Percentiles rank a stretch among this genome's conserved stretches.
phyloP scores from a whole-genome alignment of 139 green algal genomes.

The Chlorella sp. region DNA sequence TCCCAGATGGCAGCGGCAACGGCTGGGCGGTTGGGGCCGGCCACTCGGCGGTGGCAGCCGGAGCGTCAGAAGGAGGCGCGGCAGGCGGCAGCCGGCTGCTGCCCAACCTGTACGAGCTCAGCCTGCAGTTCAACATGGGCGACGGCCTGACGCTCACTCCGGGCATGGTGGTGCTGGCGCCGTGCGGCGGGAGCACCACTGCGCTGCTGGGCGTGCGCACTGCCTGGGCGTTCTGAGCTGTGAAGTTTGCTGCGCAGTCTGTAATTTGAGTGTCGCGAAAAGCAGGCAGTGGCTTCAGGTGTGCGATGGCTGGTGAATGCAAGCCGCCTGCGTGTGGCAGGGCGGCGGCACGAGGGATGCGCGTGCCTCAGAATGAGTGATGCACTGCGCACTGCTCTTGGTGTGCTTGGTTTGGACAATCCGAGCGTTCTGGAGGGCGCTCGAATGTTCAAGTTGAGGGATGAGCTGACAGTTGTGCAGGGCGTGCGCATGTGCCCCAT shows the following conservation, averaged over 20 bases:
- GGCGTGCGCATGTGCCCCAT: no score
- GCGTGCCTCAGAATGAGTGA: no score
- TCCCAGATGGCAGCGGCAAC: constrained; percentile 41
- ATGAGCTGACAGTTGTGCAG: no score
- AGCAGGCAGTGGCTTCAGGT: no score
- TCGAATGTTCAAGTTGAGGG: no score
- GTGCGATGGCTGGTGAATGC: no score
- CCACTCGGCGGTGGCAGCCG: background rate
- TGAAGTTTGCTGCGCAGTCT: background rate
- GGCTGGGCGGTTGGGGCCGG: constrained; percentile 39
- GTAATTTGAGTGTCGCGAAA: background rate
- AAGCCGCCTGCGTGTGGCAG: no score
- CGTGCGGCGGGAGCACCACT: background rate
- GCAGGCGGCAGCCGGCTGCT: background rate
- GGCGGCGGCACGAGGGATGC: no score
- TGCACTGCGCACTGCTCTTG: no score
- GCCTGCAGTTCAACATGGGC: constrained; percentile 35
- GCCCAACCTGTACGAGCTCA: constrained; percentile 43
- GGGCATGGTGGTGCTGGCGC: constrained; percentile 35
- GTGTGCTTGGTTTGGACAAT: no score
- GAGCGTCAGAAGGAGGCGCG: background rate
- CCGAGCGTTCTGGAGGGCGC: no score
- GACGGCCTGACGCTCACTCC: constrained; percentile 40
- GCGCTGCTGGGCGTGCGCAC: constrained; percentile 15
- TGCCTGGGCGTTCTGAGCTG: constrained; percentile 10